Evolutionary conservation across 805 yeast genomes (phyloP), one percentile per base, ranked within the genome.

Genomic region (Candida incommunis): DNA sequence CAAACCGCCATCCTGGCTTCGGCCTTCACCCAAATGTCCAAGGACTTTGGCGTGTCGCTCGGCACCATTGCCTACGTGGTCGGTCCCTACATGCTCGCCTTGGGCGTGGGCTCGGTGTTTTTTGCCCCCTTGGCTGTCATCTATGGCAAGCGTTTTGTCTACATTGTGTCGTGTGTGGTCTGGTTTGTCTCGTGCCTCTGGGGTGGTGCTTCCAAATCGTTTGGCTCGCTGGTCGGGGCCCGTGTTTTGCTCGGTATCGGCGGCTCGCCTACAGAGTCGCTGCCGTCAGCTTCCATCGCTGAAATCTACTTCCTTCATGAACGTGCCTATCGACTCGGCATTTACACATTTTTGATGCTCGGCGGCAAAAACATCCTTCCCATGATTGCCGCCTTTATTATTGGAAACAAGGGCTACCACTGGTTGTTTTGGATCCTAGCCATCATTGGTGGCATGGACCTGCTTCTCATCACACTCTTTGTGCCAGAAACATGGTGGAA

Each of bases 401-500:
- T 77, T 41, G 65, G 69, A 45, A 54, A 62, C 45, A 57, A 70
- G 41, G 66, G 70, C 50, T 67, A 80, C 61, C 74, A 74, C 53
- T 77, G 82, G 82, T 60, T 76, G 27, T 77, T 71, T 54, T 77
- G 80, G 78, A 70, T 76, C 31, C 59, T 72, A 40, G 62, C 78
- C 11, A 75, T 76, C 31, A 66, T 76, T 45, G 63, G 72, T 13
- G 81, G 75, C 0, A 55, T 64, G 34, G 63, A 67, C 50, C 61
- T 74, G 26, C 51, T 69, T 2, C 57, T 69, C 23, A 69, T 74
- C 13, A 69, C 67, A 46, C 53, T 76, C 11, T 76, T 75, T 54
- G 80, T 75, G 20, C 82, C 82, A 2, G 82, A 77, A 47, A 77
- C 82, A 1, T 76, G 73, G 59, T 76, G 79, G 78, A 75, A 71